Conservation (phyloP, 208 protist species). For the Leishmania guyanensis region DNA sequence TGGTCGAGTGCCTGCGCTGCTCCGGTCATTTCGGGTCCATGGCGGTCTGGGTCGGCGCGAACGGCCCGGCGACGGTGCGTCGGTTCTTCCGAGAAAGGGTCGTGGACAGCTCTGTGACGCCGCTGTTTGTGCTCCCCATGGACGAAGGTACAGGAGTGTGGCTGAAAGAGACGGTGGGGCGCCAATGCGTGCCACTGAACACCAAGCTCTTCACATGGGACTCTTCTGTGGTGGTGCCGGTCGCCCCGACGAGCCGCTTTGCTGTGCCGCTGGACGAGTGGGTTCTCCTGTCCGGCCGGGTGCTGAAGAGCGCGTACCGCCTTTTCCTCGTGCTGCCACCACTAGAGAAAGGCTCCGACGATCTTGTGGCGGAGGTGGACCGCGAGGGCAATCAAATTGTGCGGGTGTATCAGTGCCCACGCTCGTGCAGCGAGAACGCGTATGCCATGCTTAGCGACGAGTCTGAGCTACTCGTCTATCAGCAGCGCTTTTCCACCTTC, state of each 20-base stretch:
- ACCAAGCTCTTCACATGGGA: constrained; percentile 67
- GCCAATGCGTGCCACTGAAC: constrained; percentile 43
- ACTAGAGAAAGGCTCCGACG: constrained; percentile 54
- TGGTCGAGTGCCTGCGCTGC: constrained; percentile 51
- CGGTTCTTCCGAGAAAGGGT: constrained; percentile 28
- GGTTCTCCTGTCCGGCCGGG: constrained; percentile 45
- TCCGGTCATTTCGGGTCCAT: constrained; percentile 73
- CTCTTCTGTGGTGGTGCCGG: constrained; percentile 40
- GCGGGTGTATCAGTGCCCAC: constrained; percentile 77
- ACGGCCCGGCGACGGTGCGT: constrained; percentile 33
- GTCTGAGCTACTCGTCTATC: constrained; percentile 72
- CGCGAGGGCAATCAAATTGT: constrained; percentile 55
- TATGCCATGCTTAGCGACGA: constrained; percentile 79
- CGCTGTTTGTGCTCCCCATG: constrained; percentile 72
- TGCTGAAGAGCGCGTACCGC: constrained; percentile 69
- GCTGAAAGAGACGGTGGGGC: constrained; percentile 76
- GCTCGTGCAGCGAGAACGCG: constrained; percentile 54
- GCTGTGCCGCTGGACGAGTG: constrained; percentile 50
- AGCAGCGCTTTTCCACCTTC: constrained; percentile 81
- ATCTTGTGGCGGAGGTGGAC: constrained; percentile 67
- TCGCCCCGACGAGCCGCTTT: constrained; percentile 4
- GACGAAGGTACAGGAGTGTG: constrained; percentile 86
- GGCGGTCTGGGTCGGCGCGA: constrained; percentile 40
- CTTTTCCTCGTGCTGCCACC: constrained; percentile 65
- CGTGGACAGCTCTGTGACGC: constrained; percentile 30